phyloP scores from a whole-genome alignment of 768 basidiomycete genomes.

The Mycena filopes region DNA sequence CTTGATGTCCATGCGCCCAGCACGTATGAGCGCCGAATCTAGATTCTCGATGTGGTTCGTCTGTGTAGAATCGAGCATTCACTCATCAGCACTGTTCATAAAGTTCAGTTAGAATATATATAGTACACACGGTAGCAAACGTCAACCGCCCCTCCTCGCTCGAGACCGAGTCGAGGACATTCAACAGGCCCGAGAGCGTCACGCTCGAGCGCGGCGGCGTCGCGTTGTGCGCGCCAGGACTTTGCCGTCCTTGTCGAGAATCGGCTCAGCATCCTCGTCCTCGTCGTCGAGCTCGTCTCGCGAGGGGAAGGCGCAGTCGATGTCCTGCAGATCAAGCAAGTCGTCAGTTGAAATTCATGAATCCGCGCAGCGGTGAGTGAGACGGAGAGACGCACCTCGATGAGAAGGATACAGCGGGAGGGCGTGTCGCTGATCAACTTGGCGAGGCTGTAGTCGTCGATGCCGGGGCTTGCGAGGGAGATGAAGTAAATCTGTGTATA shows the following conservation, averaged over 20 bases:
- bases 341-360: too few species aligned
- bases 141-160: constrained; percentile 22
- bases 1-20: constrained; percentile 31
- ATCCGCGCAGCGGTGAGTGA: too few species aligned
- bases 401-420: constrained; percentile 25
- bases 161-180: constrained; percentile 22
- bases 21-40: constrained; percentile 25
- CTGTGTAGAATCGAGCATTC: background rate
- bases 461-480: constrained; percentile 22
- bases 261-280: constrained; percentile 12
- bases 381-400: constrained; percentile 30
- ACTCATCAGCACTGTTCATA: too few species aligned
- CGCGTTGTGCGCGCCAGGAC: background rate
- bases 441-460: constrained; percentile 25
- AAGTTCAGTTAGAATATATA: too few species aligned
- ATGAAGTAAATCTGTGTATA: constrained; percentile 18
- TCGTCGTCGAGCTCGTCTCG: constrained; percentile 12
- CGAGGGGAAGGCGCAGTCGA: constrained; percentile 25
- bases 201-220: constrained; percentile 20
- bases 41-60: constrained; percentile 32
- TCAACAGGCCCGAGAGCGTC: background rate
- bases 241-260: constrained; percentile 3
- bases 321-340: too few species aligned
- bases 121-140: constrained; percentile 22
- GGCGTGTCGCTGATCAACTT: constrained; percentile 30